Conservation (phyloP, 768 basidiomycete genomes). For the Agrocybe pediades region DNA sequence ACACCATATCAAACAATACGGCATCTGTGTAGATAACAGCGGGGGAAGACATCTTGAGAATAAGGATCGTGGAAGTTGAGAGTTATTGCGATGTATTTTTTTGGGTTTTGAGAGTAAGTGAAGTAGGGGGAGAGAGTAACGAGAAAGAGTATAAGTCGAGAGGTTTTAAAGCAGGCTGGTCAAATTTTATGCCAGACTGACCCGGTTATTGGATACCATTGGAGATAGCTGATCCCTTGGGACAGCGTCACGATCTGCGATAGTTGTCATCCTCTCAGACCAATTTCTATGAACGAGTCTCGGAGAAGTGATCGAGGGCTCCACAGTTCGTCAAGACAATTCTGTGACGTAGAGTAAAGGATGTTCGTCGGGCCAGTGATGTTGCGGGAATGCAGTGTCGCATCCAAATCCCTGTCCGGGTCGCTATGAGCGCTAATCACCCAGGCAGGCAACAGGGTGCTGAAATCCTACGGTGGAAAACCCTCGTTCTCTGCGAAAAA, state of each 20-base stretch:
- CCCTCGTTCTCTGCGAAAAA: too few species aligned
- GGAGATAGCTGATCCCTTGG: too few species aligned
- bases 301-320: background rate
- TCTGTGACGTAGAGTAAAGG: background rate
- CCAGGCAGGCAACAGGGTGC: too few species aligned
- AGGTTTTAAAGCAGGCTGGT: background rate
- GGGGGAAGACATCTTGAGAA: slow-evolving; percentile 6
- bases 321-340: background rate
- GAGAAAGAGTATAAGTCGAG: background rate
- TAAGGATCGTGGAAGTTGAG: background rate
- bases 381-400: too few species aligned
- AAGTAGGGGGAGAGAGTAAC: background rate
- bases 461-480: too few species aligned
- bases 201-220: background rate
- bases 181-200: background rate
- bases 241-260: background rate
- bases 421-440: too few species aligned
- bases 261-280: background rate
- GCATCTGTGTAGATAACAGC: slow-evolving; percentile 53
- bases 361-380: background rate
- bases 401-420: too few species aligned
- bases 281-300: background rate
- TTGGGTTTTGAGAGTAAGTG: background rate
- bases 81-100: background rate
- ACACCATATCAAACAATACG: slow-evolving; percentile 70